Conservation (phyloP, 805 yeast species). For the Hanseniaspora occidentalis region DNA sequence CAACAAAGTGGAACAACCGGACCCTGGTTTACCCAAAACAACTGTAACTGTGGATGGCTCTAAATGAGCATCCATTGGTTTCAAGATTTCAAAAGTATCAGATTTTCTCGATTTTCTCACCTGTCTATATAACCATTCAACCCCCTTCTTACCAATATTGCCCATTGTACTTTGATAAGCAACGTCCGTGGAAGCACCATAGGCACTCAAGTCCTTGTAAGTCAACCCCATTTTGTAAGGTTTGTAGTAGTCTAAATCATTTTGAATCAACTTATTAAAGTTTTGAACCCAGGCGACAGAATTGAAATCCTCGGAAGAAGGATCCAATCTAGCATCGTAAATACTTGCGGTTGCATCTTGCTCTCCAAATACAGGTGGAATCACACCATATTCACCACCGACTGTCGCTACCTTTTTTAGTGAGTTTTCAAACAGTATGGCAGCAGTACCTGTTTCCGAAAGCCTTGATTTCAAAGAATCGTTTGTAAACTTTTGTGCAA, state of each 20-base stretch:
- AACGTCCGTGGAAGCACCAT: slow-evolving; percentile 45
- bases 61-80: slow-evolving; percentile 42
- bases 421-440: too few species aligned
- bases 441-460: too few species aligned
- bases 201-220: slow-evolving; percentile 47
- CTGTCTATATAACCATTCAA: slow-evolving; percentile 9
- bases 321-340: slow-evolving; percentile 41
- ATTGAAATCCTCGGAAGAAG: slow-evolving; percentile 41
- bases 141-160: slow-evolving; percentile 26
- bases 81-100: slow-evolving; percentile 32
- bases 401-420: too few species aligned
- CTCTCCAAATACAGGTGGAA: too few species aligned
- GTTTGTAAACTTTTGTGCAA: too few species aligned
- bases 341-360: too few species aligned
- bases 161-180: slow-evolving; percentile 55
- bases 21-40: slow-evolving; percentile 71
- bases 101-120: slow-evolving; percentile 13
- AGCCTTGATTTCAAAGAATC: too few species aligned
- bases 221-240: slow-evolving; percentile 45
- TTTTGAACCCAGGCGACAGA: slow-evolving; percentile 55
- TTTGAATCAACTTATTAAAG: slow-evolving; percentile 35
- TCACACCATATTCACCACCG: too few species aligned
- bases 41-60: slow-evolving; percentile 59
- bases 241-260: slow-evolving; percentile 49
- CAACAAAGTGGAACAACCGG: slow-evolving; percentile 53